Percentiles rank a stretch among this genome's conserved stretches.
Evolutionary conservation across 306 rosid species (phyloP).

Genomic region (Medicago ruthenica): DNA sequence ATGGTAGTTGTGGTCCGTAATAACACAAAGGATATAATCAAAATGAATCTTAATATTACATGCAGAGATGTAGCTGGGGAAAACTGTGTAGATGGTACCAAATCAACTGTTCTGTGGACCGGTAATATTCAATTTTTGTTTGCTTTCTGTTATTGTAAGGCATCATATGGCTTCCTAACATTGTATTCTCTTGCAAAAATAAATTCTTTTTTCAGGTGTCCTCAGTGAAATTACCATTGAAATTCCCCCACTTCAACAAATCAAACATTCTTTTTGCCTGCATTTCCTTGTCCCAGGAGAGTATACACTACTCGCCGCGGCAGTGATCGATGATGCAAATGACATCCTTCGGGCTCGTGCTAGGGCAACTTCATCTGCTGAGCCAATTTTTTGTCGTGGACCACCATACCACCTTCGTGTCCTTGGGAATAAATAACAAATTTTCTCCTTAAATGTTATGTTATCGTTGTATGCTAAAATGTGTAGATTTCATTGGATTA

Average conservation of each 20-base stretch:
- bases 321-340: constrained; percentile 80
- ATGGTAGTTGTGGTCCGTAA: constrained; percentile 92
- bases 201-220: constrained; percentile 61
- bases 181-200: neutral
- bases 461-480: constrained; percentile 9
- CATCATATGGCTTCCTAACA: constrained; percentile 31
- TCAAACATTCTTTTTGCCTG: constrained; percentile 74
- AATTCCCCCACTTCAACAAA: constrained; percentile 82
- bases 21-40: constrained; percentile 86
- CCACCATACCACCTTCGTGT: constrained; percentile 88
- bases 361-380: constrained; percentile 67
- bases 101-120: constrained; percentile 88
- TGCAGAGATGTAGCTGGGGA: constrained; percentile 98
- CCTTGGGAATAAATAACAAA: constrained; percentile 60
- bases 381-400: constrained; percentile 91
- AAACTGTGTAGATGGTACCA: constrained; percentile 78
- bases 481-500: constrained; percentile 36
- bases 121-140: constrained; percentile 55
- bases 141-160: constrained; percentile 8
- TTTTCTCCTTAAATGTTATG: constrained; percentile 35
- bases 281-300: constrained; percentile 95
- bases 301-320: constrained; percentile 78
- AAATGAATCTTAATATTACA: constrained; percentile 75
- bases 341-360: constrained; percentile 90
- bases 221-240: constrained; percentile 75